phyloP scores from a whole-genome alignment of 345 rosid genomes.

The Arabis hirsuta region DNA sequence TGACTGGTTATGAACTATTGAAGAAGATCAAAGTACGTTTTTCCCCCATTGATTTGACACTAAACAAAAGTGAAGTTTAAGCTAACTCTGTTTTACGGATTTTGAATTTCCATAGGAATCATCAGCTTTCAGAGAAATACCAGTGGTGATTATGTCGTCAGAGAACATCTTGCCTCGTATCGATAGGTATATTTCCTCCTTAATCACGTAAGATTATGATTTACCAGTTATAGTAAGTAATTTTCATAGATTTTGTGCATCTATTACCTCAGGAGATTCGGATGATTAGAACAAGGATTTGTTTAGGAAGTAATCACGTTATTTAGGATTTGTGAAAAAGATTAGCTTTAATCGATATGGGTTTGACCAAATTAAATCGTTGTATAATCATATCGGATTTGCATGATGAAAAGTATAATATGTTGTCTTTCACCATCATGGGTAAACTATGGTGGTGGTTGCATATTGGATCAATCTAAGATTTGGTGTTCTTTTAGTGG shows the following conservation, averaged over 20 bases:
- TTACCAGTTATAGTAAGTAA: constrained; percentile 31
- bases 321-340: not conserved
- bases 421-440: constrained; percentile 35
- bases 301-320: constrained; percentile 31
- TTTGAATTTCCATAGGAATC: constrained; percentile 56
- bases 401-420: constrained; percentile 26
- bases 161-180: constrained; percentile 75
- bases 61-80: not conserved
- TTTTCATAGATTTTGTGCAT: constrained; percentile 18
- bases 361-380: constrained; percentile 33
- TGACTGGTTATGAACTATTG: constrained; percentile 82
- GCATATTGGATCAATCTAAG: constrained; percentile 33
- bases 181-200: constrained; percentile 57
- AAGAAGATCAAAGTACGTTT: constrained; percentile 71
- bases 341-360: constrained; percentile 12
- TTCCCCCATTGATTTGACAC: not conserved
- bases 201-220: constrained; percentile 11
- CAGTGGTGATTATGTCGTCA: constrained; percentile 89
- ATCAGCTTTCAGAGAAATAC: constrained; percentile 71
- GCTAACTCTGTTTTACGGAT: constrained; percentile 12
- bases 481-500: constrained; percentile 37
- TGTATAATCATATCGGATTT: constrained; percentile 8
- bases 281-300: constrained; percentile 20
- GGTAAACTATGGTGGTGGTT: constrained; percentile 31
- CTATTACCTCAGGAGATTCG: constrained; percentile 28